phyloP scores from a whole-genome alignment of 2,329 filamentous ascomycete species.

The Dactylellina haptotyla region DNA sequence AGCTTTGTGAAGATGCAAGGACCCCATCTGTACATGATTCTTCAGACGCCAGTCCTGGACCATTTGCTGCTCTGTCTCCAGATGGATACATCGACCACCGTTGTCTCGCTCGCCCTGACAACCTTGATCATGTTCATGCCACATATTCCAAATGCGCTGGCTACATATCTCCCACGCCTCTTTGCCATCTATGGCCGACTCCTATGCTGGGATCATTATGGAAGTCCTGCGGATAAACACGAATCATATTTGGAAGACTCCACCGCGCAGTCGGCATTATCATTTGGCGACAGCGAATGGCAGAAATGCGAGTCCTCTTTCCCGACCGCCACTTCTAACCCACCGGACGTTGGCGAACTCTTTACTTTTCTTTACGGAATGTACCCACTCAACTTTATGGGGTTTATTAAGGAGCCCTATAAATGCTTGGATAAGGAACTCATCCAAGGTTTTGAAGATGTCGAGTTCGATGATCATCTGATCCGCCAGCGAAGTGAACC shows the following conservation, averaged over 20 bases:
- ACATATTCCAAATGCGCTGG: slow-evolving; percentile 78
- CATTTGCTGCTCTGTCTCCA: slow-evolving; percentile 79
- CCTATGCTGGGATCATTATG: slow-evolving; percentile 77
- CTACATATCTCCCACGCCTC: slow-evolving; percentile 74
- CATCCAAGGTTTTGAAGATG: slow-evolving; percentile 74
- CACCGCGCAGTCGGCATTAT: slow-evolving; percentile 51
- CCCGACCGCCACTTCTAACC: slow-evolving; percentile 71
- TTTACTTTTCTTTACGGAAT: slow-evolving; percentile 85
- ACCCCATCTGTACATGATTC: slow-evolving; percentile 79
- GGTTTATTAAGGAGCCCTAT: slow-evolving; percentile 83
- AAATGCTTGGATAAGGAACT: slow-evolving; percentile 79
- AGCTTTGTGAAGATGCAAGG: slow-evolving; percentile 79
- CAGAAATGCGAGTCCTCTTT: slow-evolving; percentile 71
- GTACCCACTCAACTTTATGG: slow-evolving; percentile 86
- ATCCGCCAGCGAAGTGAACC: slow-evolving; percentile 79
- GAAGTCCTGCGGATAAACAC: slow-evolving; percentile 45
- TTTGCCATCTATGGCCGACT: slow-evolving; percentile 84
- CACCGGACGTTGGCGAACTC: slow-evolving; percentile 76
- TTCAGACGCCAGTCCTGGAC: slow-evolving; percentile 76
- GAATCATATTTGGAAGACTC: slow-evolving; percentile 45
- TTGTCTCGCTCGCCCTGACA: slow-evolving; percentile 78
- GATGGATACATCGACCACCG: slow-evolving; percentile 78
- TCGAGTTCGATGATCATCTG: slow-evolving; percentile 80
- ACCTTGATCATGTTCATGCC: slow-evolving; percentile 83
- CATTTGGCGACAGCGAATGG: slow-evolving; percentile 65